Evolutionary conservation across 2,329 filamentous ascomycete species (phyloP).

Genomic region (Fusarium irregulare): DNA sequence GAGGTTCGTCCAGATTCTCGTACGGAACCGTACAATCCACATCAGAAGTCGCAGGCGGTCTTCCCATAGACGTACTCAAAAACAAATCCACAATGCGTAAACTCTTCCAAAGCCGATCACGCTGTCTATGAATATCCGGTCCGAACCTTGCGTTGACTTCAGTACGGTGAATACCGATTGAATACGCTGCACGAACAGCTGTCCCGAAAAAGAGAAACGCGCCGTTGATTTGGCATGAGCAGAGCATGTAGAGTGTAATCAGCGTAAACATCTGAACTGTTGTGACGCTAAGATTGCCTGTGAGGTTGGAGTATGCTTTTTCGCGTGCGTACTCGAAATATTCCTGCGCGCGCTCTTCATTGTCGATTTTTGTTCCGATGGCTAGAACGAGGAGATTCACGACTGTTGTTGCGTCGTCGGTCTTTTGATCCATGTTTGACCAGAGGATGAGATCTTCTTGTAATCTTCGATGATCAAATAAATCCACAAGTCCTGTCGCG

Average conservation of each 20-base stretch:
- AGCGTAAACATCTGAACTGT: constrained; percentile 64
- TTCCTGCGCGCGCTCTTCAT: constrained; percentile 55
- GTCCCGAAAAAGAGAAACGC: constrained; percentile 67
- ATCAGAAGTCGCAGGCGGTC: constrained; percentile 65
- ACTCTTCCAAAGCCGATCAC: constrained; percentile 66
- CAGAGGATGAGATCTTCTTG: constrained; percentile 56
- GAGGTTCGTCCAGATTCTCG: constrained; percentile 52
- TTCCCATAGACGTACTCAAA: constrained; percentile 65
- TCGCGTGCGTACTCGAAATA: constrained; percentile 64
- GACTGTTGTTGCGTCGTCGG: constrained; percentile 54
- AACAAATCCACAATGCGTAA: constrained; percentile 64
- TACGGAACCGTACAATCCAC: constrained; percentile 66
- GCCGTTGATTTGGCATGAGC: constrained; percentile 66
- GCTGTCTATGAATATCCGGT: constrained; percentile 54
- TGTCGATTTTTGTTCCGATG: constrained; percentile 58
- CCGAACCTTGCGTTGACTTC: constrained; percentile 66
- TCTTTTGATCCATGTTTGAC: constrained; percentile 50
- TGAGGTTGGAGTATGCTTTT: constrained; percentile 58
- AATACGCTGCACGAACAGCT: constrained; percentile 63
- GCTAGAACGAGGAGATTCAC: constrained; percentile 63
- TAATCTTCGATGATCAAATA: constrained; percentile 58
- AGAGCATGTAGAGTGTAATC: constrained; percentile 65
- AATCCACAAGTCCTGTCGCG: constrained; percentile 60
- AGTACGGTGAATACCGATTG: constrained; percentile 64
- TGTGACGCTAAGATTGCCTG: constrained; percentile 59